A percentile compares a stretch with the other conserved stretches of the same genome.
phyloP scores from a whole-genome alignment of 1,284 basidiomycete species.

The Caloboletus inedulis region DNA sequence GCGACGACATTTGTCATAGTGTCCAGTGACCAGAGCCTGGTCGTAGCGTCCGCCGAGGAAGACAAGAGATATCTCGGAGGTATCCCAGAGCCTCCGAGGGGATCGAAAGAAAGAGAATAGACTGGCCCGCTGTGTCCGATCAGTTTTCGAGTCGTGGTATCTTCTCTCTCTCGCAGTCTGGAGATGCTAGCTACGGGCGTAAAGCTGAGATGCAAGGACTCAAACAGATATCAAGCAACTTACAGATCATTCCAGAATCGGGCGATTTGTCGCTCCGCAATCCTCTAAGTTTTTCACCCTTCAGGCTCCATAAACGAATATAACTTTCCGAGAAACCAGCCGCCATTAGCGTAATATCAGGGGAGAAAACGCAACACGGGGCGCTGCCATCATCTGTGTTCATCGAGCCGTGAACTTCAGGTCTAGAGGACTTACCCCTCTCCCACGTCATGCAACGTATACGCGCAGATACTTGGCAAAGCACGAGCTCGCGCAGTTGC shows the following conservation, averaged over 20 bases:
- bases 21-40: conserved; percentile 94
- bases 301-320: conserved; percentile 92
- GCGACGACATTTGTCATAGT: conserved; percentile 92
- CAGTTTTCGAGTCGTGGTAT: conserved; percentile 83
- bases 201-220: conserved; percentile 1
- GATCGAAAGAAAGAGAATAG: conserved; percentile 93
- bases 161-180: conserved; percentile 75
- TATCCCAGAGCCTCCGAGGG: conserved; percentile 79
- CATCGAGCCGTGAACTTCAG: conserved; percentile 9
- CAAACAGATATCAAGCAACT: conserved; percentile 24
- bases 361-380: conserved; percentile 87
- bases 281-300: conserved; percentile 84
- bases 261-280: conserved; percentile 73
- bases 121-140: conserved; percentile 97
- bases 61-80: conserved; percentile 89
- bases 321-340: conserved; percentile 97
- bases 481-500: conserved; percentile 54
- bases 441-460: conserved; percentile 87
- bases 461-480: conserved; percentile 88
- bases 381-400: conserved; percentile 48
- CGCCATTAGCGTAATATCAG: conserved; percentile 92
- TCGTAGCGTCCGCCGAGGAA: conserved; percentile 89
- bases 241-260: conserved; percentile 68
- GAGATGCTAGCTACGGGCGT: conserved; percentile 49
- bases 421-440: conserved; percentile 65